A percentile compares a stretch with the other conserved stretches of the same genome.
phyloP scores from a whole-genome alignment of 2,329 filamentous ascomycete species.

The Pseudopyricularia cyperi region DNA sequence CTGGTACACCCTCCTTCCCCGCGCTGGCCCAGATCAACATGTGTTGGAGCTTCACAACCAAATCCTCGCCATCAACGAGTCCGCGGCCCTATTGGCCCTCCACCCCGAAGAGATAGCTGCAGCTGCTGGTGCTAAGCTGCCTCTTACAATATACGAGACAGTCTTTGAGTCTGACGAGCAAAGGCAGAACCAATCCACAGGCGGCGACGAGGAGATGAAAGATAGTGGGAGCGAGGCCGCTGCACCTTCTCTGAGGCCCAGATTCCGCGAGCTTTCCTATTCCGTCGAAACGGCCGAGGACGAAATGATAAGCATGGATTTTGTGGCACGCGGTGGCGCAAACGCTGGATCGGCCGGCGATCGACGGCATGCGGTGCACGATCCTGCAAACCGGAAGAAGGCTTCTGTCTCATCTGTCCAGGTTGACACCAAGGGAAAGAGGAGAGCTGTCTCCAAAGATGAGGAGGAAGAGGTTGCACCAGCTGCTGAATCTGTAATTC shows the following conservation, averaged over 20 bases:
- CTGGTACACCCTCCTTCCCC: slow-evolving; percentile 73
- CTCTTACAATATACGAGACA: slow-evolving; percentile 83
- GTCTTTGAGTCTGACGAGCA: slow-evolving; percentile 58
- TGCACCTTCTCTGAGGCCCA: slow-evolving; percentile 44
- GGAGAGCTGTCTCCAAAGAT: slow-evolving; percentile 14
- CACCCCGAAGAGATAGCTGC: slow-evolving; percentile 51
- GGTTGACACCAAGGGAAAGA: slow-evolving; percentile 39
- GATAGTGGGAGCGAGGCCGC: slow-evolving; percentile 27
- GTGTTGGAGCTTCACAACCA: slow-evolving; percentile 67
- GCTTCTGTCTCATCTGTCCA: slow-evolving; percentile 18
- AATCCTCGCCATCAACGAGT: slow-evolving; percentile 67
- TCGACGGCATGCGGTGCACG: slow-evolving; percentile 11
- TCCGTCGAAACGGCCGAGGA: slow-evolving; percentile 88
- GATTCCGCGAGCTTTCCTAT: slow-evolving; percentile 74
- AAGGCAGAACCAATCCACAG: slow-evolving; percentile 10
- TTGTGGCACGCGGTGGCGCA: slow-evolving; percentile 72
- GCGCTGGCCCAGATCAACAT: slow-evolving; percentile 54
- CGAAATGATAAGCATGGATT: slow-evolving; percentile 96
- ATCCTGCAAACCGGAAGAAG: slow-evolving; percentile 10
- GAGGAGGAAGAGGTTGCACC: slow-evolving; percentile 12
- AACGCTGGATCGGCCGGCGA: slow-evolving; percentile 52
- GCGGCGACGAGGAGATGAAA: slow-evolving; percentile 59
- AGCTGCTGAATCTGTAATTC: slow-evolving; percentile 25
- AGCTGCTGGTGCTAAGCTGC: slow-evolving; percentile 64
- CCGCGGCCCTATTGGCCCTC: slow-evolving; percentile 76